Base-by-base conservation (phyloP, 2,329 filamentous ascomycete species). In the Pseudopithomyces maydicus region DNA sequence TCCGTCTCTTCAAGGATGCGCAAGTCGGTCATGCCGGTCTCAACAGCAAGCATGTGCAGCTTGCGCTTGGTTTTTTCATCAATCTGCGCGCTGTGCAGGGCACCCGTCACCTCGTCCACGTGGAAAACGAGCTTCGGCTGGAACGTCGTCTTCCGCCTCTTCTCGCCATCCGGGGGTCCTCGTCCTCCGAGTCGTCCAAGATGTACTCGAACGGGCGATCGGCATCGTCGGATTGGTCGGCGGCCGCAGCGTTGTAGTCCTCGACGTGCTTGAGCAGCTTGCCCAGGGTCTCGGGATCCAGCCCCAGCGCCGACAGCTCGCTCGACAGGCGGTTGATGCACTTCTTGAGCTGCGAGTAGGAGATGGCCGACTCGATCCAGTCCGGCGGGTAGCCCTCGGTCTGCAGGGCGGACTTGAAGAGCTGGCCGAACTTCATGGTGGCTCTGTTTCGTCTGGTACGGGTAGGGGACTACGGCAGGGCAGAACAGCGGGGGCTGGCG, bases 281-380 rank as follows among this genome's bases (percentile, higher is more conserved):
- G 45, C 86, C 82, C 54, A 96, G 78, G 1, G 89, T 92, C 10
- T 88, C 83, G 4, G 85, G 84, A 62, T 91, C 89, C 29, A 96
- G 84, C 7, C 91, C 91, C 14, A 94, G 78, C 33, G 83, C 82
- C 39, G 82, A 78, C 51, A 96, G 82, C 78, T 96, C 91, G 50
- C 80, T 78, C 62, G 88, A 85, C 48, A 96, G 88, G 71, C 88
- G 88, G 72, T 93, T 94, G 71, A 96, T 88, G 76, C 90, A 91
- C 79, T 96, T 96, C 77, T 96, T 96, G 55, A 96, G 84, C 74
- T 92, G 86, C 43, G 88, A 85, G 74, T 96, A 96, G 2, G 90
- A 91, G 59, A 96, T 90, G 47, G 92, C 91, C 26, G 87, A 88
- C 43, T 89, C 83, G 47, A 92, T 77, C 84, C 84, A 86, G 70